phyloP scores from a whole-genome alignment of 495 filamentous ascomycete species.

The Penicillium lagena region DNA sequence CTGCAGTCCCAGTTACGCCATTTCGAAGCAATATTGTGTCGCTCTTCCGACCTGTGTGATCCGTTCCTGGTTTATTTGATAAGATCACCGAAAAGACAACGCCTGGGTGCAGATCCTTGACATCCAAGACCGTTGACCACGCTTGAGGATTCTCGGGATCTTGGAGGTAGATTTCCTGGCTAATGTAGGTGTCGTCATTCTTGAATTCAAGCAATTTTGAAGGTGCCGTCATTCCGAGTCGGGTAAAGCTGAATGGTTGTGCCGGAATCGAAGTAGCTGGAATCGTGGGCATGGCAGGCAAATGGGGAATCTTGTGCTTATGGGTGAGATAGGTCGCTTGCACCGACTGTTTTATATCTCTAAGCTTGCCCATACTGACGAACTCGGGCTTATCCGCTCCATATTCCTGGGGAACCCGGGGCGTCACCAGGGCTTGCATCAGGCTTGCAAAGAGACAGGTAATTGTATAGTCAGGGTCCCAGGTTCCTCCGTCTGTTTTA shows the following conservation, averaged over 20 bases:
- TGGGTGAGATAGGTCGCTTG: too few relatives aligned
- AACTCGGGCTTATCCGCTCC: not conserved
- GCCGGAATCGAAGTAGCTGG: not conserved
- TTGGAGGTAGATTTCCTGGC: conserved; percentile 3
- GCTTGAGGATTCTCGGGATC: not conserved
- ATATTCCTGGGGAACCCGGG: not conserved
- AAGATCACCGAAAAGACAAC: conserved; percentile 7
- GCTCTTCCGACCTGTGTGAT: not conserved
- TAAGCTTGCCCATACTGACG: conserved; percentile 2
- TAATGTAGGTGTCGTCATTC: not conserved
- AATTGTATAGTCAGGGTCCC: conserved; percentile 3
- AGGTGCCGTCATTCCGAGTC: not conserved
- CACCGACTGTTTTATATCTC: too few relatives aligned
- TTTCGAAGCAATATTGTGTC: conserved; percentile 3
- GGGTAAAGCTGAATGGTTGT: not conserved
- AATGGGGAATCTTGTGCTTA: too few relatives aligned
- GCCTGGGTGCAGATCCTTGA: conserved; percentile 1
- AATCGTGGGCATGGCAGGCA: too few relatives aligned
- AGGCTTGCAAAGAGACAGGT: conserved; percentile 5
- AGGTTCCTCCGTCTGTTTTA: not conserved
- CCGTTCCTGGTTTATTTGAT: not conserved
- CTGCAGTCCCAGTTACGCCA: conserved; percentile 5
- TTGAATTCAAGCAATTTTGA: not conserved
- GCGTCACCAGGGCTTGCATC: conserved; percentile 6
- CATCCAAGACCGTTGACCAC: conserved; percentile 2